Percentiles rank a stretch among this genome's conserved stretches.
These are phyloP conservation scores for Durotheca rogersii DNA, from an alignment of 495 filamentous ascomycete species.

Conservation along the genomic window DNA sequence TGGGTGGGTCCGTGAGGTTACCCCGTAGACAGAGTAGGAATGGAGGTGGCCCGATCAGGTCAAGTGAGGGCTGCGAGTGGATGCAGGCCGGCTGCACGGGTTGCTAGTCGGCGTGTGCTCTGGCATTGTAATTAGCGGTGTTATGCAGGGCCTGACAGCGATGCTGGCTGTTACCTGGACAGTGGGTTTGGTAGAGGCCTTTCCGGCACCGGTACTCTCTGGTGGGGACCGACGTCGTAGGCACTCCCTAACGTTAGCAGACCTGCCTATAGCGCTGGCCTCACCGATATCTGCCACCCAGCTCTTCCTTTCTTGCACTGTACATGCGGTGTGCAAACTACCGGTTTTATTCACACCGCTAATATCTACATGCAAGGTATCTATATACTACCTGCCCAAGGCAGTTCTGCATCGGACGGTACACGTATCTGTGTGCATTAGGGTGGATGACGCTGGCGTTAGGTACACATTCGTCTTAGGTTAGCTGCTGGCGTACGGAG, in stretches of 20 bases:
- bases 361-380: conserved; percentile 7
- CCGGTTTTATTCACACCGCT: conserved; percentile 28
- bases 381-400: conserved; percentile 18
- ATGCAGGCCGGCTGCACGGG: conserved; percentile 29
- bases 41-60: conserved; percentile 23
- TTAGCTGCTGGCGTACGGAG: too few relatives aligned
- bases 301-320: not conserved
- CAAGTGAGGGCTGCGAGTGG: conserved; percentile 22
- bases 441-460: not conserved
- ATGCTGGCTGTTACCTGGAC: not conserved
- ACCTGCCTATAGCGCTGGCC: conserved; percentile 10
- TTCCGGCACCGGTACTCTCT: conserved; percentile 15
- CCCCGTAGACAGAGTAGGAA: conserved; percentile 18
- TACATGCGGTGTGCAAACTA: conserved; percentile 28
- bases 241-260: conserved; percentile 10
- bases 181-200: too few relatives aligned
- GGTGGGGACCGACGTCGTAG: conserved; percentile 21
- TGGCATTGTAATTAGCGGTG: conserved; percentile 30
- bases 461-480: too few relatives aligned
- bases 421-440: conserved; percentile 4
- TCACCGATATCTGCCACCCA: not conserved
- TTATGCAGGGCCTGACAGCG: conserved; percentile 25
- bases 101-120: conserved; percentile 21
- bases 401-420: conserved; percentile 9
- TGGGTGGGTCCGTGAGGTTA: conserved; percentile 25